Base-by-base conservation (phyloP, 352 stramenopile species). In the Phytophthora megakarya region DNA sequence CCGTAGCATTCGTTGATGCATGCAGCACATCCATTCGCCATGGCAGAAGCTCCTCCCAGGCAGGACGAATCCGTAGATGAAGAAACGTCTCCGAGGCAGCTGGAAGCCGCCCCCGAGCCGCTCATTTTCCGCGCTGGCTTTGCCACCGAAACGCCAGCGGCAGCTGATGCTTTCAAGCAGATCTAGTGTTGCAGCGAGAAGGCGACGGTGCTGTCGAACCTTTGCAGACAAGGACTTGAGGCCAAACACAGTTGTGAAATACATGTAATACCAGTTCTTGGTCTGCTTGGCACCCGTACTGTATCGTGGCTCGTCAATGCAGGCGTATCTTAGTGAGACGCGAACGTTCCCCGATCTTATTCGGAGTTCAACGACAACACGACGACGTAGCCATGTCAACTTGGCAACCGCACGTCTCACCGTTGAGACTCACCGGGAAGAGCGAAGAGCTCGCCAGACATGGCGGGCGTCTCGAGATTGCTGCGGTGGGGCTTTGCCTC, bases 301-400 rank as follows among this genome's bases (percentile, higher is more conserved):
- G 32, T 43, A 47, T 35, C 15, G 32, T 56, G 32, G 43, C 38
- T 37, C 28, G n/a, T 53, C 28, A 61, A 40, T 39, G 35, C 22
- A 11, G 11, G 16, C n/a, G 52, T 50, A 53, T 53, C 40, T 30
- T 61, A 18, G 30, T 11, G 30, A 11, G 30, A 35, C 30, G 42
- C 19, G 19, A 44, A 25, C 50, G 11, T 33, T 32, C 55, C 45
- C 18, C 58, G 37, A 57, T 64, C 61, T 63, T 68, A 68, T 57
- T 68, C 61, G 16, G 25, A 39, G 19, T 39, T 63, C 44, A 56
- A 68, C 52, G 43, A 64, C 30, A 46, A n/a, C 32, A 54, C 54
- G 53, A 61, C 28, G 16, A 21, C 9, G 44, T 58, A 39, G 40
- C 28, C 46, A 48, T 32, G 57, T 25, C 57, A 45, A 52, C 57